Evolutionary conservation across 192 early-diverging fungal genomes (phyloP).

Genomic region (Mortierella alpina): DNA sequence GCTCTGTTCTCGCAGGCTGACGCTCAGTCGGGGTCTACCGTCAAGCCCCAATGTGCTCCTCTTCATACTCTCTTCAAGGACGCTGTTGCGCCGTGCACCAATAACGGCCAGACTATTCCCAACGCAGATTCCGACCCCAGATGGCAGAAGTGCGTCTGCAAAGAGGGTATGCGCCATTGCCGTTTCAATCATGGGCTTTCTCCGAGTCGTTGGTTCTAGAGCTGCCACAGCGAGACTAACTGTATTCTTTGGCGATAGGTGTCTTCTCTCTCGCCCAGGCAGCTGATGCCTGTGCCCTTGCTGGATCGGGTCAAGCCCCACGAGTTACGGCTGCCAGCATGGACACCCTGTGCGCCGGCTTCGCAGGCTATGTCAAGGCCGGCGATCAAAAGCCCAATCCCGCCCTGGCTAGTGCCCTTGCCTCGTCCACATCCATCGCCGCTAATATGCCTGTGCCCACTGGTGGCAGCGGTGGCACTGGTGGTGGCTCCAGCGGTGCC

Average conservation of each 20-base stretch:
- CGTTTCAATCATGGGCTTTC: too few species aligned
- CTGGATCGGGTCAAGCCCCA: neutral
- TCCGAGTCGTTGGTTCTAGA: too few species aligned
- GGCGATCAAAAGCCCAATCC: neutral
- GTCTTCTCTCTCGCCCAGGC: constrained; percentile 34
- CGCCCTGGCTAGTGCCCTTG: neutral
- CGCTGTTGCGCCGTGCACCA: constrained; percentile 18
- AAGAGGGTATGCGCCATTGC: constrained; percentile 9
- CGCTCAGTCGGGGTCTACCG: neutral
- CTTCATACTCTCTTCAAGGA: constrained; percentile 31
- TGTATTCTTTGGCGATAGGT: constrained; percentile 3
- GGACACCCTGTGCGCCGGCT: constrained; percentile 5
- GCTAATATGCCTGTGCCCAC: neutral
- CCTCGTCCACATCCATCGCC: constrained; percentile 10
- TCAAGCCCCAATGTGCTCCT: constrained; percentile 37
- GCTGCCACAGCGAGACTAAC: neutral
- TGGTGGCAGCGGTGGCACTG: neutral
- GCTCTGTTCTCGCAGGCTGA: constrained; percentile 8
- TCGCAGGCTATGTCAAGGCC: constrained; percentile 6
- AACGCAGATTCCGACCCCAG: constrained; percentile 25
- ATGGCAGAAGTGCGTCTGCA: constrained; percentile 37
- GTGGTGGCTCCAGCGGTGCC: neutral
- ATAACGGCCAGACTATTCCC: constrained; percentile 22
- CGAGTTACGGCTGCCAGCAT: constrained; percentile 15
- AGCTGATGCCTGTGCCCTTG: constrained; percentile 16